Conservation (phyloP, 2,329 filamentous ascomycete genomes). For the Fusarium napiforme region DNA sequence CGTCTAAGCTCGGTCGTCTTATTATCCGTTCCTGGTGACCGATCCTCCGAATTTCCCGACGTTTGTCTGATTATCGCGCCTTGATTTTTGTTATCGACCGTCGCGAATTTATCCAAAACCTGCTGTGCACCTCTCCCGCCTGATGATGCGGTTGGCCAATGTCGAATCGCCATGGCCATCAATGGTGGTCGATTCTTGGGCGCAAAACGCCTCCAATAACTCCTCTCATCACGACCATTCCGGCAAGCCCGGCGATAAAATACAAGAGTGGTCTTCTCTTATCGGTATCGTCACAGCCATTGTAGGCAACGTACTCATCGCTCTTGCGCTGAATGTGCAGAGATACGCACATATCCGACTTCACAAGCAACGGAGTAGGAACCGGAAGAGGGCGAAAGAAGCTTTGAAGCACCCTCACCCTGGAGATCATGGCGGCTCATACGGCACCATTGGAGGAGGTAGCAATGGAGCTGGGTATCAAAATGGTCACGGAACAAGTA, state of each 20-base stretch:
- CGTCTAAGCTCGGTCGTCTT: slow-evolving; percentile 25
- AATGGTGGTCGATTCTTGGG: slow-evolving; percentile 31
- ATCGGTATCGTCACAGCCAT: slow-evolving; percentile 96
- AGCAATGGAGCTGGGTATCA: slow-evolving; percentile 37
- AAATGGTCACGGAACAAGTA: slow-evolving; percentile 25
- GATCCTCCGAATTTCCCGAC: slow-evolving; percentile 9
- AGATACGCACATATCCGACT: slow-evolving; percentile 93
- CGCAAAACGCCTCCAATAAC: slow-evolving; percentile 21
- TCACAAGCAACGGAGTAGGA: slow-evolving; percentile 73
- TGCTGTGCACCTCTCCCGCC: slow-evolving; percentile 29
- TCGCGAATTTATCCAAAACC: slow-evolving; percentile 28
- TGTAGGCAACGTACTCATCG: slow-evolving; percentile 91
- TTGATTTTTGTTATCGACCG: slow-evolving; percentile 5
- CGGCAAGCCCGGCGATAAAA: slow-evolving; percentile 57
- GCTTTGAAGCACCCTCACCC: slow-evolving; percentile 60
- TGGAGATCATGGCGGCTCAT: slow-evolving; percentile 45
- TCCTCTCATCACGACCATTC: slow-evolving; percentile 32
- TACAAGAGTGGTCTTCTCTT: slow-evolving; percentile 85
- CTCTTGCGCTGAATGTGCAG: slow-evolving; percentile 94
- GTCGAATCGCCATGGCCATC: slow-evolving; percentile 41
- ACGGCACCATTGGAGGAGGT: slow-evolving; percentile 49
- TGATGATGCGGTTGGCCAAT: slow-evolving; percentile 43
- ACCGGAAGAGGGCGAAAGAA: slow-evolving; percentile 64
- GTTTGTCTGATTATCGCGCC: slow-evolving; percentile 11
- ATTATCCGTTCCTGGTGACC: slow-evolving; percentile 17